Percentiles rank a stretch among this genome's conserved stretches.
Evolutionary conservation across 2,329 filamentous ascomycete species (phyloP).

Genomic region (Colletotrichum noveboracense): DNA sequence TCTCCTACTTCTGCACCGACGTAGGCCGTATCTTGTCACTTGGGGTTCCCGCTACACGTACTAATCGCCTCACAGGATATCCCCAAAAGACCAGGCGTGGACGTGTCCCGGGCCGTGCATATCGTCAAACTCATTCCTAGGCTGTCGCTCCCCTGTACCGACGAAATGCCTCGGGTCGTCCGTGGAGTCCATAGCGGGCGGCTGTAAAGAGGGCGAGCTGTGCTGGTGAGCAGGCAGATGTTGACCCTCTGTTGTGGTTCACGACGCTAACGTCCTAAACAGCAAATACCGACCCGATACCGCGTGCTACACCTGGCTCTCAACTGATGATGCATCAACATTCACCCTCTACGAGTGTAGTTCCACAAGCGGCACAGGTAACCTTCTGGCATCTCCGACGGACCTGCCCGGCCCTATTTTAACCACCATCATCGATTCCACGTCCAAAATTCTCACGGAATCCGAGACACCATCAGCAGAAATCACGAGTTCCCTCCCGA

Average conservation of each 20-base stretch:
- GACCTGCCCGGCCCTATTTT: neutral
- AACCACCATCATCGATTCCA: neutral
- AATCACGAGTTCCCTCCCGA: neutral
- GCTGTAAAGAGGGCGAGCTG: neutral
- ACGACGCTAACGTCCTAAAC: neutral
- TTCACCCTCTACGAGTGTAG: neutral
- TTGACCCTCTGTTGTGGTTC: fast-evolving
- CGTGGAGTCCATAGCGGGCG: neutral
- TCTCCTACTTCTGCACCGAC: neutral
- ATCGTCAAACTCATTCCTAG: neutral
- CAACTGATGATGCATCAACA: neutral
- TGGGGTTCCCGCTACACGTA: fast-evolving
- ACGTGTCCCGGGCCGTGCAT: neutral
- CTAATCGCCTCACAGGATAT: neutral
- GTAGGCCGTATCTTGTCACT: fast-evolving
- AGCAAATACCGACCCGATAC: neutral
- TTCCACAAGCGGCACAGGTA: neutral
- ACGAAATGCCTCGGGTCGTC: neutral
- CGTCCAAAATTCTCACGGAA: neutral
- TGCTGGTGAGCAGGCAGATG: neutral
- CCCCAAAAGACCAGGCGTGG: neutral
- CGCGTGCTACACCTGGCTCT: neutral
- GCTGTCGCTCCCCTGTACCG: neutral
- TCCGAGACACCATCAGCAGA: neutral
- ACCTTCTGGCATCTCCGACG: neutral